Base-by-base conservation (phyloP, 192 early-diverging fungal species). In the Thoreauomyces humboldtii region DNA sequence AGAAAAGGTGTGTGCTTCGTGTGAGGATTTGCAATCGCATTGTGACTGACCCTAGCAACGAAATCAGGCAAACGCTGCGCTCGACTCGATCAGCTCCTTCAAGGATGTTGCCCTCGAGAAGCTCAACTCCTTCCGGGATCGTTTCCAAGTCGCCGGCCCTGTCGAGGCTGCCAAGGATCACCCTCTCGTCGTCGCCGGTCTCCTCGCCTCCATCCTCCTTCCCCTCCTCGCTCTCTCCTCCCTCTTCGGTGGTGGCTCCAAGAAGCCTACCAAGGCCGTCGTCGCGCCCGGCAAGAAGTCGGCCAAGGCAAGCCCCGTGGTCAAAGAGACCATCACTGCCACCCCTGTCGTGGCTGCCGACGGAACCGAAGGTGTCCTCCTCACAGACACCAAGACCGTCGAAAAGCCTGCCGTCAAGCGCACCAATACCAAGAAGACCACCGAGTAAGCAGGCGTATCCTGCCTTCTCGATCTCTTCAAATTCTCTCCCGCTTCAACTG, bases 111-210 rank as follows among this genome's bases (percentile, higher is more conserved):
- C 55, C 31, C 58, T 45, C 29, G 59, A 47, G 21, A 22, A 70
- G 7, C 7, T 74, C 38, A 7, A 27, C 51, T 32, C 46, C 0
- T 81, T 81, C 54, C 19, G 67, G 33, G 53, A 54, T 21, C 57
- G 52, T 31, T 70, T 69, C 31, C 43, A 52, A 29, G 31, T 53
- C 33, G 59, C 71, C 25, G 17, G 19, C 61, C 79, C 76, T 28
- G 48, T 71, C 14, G 68, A 51, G 19, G 69, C 79, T 11, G 45
- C 76, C 55, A 72, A 81, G 70, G 63, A 71, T 17, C 62, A 60
- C 45, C 75, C 78, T 7, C 50, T 62, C 25, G 67, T 74, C 29
- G 77, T 70, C 53, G 67, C 32, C 36, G 56, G 41, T 44, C n/a
- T 69, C 43, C n/a, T 48, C 32, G 45, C 31, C 46, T 31, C 63